A percentile compares a stretch with the other conserved stretches of the same genome.
Evolutionary conservation across 192 early-diverging fungal genomes (phyloP).

Genomic region (Chytriomyces hyalinus): DNA sequence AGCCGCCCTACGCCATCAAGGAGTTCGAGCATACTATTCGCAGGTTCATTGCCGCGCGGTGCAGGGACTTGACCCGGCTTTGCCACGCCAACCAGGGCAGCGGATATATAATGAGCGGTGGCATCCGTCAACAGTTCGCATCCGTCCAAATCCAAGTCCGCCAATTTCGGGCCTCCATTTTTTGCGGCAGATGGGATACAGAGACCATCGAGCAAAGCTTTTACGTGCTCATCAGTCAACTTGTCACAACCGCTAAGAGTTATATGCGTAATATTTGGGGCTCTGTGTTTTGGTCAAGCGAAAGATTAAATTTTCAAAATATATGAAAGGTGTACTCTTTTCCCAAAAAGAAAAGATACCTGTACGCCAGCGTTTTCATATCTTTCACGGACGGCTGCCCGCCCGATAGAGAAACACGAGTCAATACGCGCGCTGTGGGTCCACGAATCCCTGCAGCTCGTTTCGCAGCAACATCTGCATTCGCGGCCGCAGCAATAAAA

Average conservation of each 20-base stretch:
- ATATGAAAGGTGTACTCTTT: not conserved
- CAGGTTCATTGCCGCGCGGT: not conserved
- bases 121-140: constrained; percentile 11
- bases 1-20: constrained; percentile 17
- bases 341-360: not conserved
- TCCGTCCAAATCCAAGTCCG: constrained; percentile 22
- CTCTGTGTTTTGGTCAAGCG: not conserved
- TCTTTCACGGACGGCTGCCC: not conserved
- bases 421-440: constrained; percentile 1
- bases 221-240: constrained; percentile 12
- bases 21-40: constrained; percentile 30
- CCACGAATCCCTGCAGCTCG: constrained; percentile 12
- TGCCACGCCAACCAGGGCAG: not conserved
- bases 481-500: constrained; percentile 19
- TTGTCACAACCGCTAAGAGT: constrained; percentile 15
- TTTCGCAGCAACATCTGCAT: constrained; percentile 2
- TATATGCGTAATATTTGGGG: constrained; percentile 3
- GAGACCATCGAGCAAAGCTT: constrained; percentile 1
- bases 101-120: not conserved
- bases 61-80: not conserved
- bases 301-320: not conserved
- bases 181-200: not conserved
- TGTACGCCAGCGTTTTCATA: constrained; percentile 8
- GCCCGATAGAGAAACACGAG: constrained; percentile 3
- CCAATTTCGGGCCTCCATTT: not conserved